A percentile compares a stretch with the other conserved stretches of the same genome.
Conservation (phyloP, 371 early-diverging fungal species). For the Lichtheimia corymbifera region DNA sequence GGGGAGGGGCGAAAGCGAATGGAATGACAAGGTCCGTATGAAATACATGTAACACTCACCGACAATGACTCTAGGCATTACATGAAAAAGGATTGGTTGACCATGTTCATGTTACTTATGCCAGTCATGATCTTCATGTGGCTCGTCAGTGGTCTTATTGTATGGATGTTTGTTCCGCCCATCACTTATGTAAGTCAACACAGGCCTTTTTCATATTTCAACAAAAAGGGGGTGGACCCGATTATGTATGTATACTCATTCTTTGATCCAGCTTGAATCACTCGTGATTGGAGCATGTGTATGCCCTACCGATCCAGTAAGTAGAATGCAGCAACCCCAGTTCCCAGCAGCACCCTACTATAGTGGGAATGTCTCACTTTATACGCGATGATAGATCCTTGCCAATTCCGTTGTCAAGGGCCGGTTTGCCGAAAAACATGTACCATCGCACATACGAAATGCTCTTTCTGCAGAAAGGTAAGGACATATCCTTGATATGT, state of each 20-base stretch:
- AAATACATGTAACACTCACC: background rate
- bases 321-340: slow-evolving; percentile 6
- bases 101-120: slow-evolving; percentile 73
- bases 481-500: background rate
- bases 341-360: background rate
- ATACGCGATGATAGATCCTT: slow-evolving; percentile 56
- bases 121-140: slow-evolving; percentile 91
- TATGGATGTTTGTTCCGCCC: slow-evolving; percentile 65
- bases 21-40: background rate
- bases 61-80: slow-evolving; percentile 35
- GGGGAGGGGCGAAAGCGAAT: background rate
- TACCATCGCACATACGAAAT: slow-evolving; percentile 85
- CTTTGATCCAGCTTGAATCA: slow-evolving; percentile 58
- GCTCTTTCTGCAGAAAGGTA: slow-evolving; percentile 87
- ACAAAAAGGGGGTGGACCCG: background rate
- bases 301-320: slow-evolving; percentile 95
- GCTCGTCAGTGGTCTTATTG: slow-evolving; percentile 72
- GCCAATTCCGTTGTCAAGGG: slow-evolving; percentile 96
- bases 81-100: slow-evolving; percentile 59
- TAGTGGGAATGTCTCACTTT: too few relatives aligned
- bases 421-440: slow-evolving; percentile 91
- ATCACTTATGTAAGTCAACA: slow-evolving; percentile 57
- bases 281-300: slow-evolving; percentile 87
- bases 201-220: background rate
- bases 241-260: background rate